Percentiles rank a stretch among this genome's conserved stretches.
These are phyloP conservation scores for Xylariaceae sp. DNA, from an alignment of 2,329 filamentous ascomycete genomes.

Conservation along the genomic window DNA sequence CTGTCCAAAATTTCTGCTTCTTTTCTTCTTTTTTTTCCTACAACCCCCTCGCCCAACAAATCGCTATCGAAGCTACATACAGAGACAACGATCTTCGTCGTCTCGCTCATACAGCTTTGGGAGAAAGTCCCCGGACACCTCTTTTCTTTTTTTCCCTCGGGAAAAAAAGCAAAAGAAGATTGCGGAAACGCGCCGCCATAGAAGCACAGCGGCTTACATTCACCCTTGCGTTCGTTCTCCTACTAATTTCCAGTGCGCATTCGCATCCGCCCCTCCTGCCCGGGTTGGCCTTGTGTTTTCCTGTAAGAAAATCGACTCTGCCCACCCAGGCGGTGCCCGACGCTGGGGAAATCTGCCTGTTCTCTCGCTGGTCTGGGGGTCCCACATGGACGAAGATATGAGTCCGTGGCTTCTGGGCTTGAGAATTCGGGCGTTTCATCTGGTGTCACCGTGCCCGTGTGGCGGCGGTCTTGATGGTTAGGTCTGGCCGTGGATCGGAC, in stretches of 20 bases:
- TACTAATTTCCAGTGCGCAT: constrained; percentile 36
- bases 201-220: constrained; percentile 91
- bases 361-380: constrained; percentile 44
- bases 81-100: constrained; percentile 67
- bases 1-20: constrained; percentile 27
- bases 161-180: constrained; percentile 50
- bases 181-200: constrained; percentile 99
- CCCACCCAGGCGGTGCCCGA: constrained; percentile 25
- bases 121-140: constrained; percentile 99
- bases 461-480: constrained; percentile 35
- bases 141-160: constrained; percentile 18
- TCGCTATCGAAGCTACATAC: constrained; percentile 98
- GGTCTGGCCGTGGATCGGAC: constrained; percentile 42
- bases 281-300: constrained; percentile 19
- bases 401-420: constrained; percentile 67
- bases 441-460: constrained; percentile 23
- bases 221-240: constrained; percentile 61
- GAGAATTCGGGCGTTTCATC: constrained; percentile 24
- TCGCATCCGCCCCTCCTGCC: constrained; percentile 50
- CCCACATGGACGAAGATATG: constrained; percentile 84
- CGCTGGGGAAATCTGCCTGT: constrained; percentile 15
- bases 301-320: constrained; percentile 33
- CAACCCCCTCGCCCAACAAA: constrained; percentile 96
- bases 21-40: constrained; percentile 36
- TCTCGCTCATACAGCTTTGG: constrained; percentile 75